Conservation (phyloP, 495 filamentous ascomycete species). For the Cryomyces antarcticus region DNA sequence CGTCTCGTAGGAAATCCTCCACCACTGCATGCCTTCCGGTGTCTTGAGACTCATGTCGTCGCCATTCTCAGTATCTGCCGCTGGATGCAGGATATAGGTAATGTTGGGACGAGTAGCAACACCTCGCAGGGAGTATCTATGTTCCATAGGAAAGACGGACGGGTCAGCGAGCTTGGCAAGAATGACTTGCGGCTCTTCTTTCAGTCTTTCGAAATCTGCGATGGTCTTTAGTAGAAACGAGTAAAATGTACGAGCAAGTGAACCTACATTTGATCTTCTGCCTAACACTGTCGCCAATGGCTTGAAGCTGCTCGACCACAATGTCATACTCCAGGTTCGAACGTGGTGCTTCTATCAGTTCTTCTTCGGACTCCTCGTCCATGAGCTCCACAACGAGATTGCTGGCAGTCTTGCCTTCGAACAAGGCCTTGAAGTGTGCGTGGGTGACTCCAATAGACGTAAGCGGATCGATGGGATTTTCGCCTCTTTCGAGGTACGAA, state of each 20-base stretch:
- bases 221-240: neutral
- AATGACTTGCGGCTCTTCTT: neutral
- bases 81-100: conserved; percentile 8
- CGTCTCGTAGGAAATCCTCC: neutral
- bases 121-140: conserved; percentile 5
- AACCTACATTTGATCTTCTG: neutral
- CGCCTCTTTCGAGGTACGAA: neutral
- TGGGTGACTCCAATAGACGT: neutral
- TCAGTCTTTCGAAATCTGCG: neutral
- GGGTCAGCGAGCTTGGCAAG: neutral
- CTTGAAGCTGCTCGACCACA: neutral
- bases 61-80: neutral
- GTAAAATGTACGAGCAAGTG: neutral
- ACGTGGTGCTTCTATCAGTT: too few relatives aligned
- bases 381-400: too few relatives aligned
- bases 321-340: too few relatives aligned
- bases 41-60: neutral
- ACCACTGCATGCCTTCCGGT: neutral
- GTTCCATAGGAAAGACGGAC: neutral
- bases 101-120: conserved; percentile 8
- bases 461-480: neutral
- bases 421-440: neutral
- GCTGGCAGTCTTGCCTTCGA: neutral
- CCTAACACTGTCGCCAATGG: neutral
- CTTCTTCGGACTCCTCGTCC: too few relatives aligned